Base-by-base conservation (phyloP, 495 filamentous ascomycete genomes). In the Bacidia rubella region DNA sequence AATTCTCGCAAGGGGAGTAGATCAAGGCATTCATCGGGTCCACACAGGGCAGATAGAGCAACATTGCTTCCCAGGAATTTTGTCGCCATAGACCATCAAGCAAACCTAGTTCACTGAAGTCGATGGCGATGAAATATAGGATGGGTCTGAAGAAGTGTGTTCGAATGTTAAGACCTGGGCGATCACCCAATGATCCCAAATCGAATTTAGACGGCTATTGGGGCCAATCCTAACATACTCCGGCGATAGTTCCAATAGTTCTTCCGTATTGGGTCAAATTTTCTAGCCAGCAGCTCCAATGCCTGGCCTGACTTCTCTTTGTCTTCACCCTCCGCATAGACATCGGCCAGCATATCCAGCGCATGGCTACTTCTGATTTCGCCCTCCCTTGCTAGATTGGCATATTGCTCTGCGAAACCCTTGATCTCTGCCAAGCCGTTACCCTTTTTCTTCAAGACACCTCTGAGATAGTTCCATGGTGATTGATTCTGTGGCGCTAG, bases 191-290 rank as follows among this genome's bases (percentile, higher is more conserved):
- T n/a, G n/a, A n/a, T n/a, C n/a, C n/a, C n/a, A n/a, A n/a, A n/a
- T n/a, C n/a, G n/a, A 35, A 35, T 7, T 35, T 15, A 35, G 5
- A 15, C 29, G 29, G 7, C 15, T 15, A 47, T 22, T 5, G 17
- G 19, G 9, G 21, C 47, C 52, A 55, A 52, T 7, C 55, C 66
- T n/a, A 83, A 60, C 52, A 66, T 53, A 35, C 57, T 63, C 60
- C 79, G 79, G 60, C 81, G 73, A 68, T 88, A 95, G 60, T 85
- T 77, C 92, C 93, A 98, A 67, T 96, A 97, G 58, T 88, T 88
- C 56, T 77, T 79, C 38, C 93, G 71, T 55, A 98, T 86, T 7
- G 86, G 85, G 74, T 98, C 92, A 72, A 85, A 97, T 73, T 80
- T 87, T 60, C 85, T 78, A 29, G 79, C 84, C 55, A 98, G 68